A percentile compares a stretch with the other conserved stretches of the same genome.
Evolutionary conservation across 306 rosid species (phyloP).

Genomic region (cucumber (Cucumis sativus)): DNA sequence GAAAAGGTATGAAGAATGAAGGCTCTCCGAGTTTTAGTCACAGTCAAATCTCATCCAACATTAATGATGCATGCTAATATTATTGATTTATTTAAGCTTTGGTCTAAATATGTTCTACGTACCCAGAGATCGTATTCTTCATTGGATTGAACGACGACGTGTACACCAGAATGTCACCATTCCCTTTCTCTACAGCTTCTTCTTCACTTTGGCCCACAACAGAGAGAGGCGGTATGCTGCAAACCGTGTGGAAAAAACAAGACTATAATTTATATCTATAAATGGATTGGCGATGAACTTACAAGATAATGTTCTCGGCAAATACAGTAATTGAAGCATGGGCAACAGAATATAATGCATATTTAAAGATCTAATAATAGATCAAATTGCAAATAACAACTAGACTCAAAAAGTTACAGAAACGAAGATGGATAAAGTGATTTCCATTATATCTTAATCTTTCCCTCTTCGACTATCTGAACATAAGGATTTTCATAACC

Average conservation of each 20-base stretch:
- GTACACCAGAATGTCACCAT: conserved; percentile 64
- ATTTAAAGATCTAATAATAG: background rate
- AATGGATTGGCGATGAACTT: background rate
- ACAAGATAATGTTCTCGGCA: background rate
- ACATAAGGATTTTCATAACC: background rate
- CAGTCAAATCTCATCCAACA: background rate
- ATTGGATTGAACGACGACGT: conserved; percentile 86
- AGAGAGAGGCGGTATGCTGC: conserved; percentile 96
- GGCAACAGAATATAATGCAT: background rate
- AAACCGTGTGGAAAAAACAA: conserved; percentile 7
- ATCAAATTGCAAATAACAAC: background rate
- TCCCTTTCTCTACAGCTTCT: conserved; percentile 61
- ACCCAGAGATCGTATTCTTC: conserved; percentile 98
- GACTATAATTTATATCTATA: background rate
- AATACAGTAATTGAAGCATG: background rate
- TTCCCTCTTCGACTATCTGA: background rate
- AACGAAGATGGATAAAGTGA: background rate
- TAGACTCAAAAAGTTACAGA: background rate
- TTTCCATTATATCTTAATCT: background rate
- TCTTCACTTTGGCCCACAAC: conserved; percentile 94
- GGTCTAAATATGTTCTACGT: conserved; percentile 18
- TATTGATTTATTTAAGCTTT: background rate
- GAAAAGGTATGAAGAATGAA: background rate
- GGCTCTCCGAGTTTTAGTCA: background rate
- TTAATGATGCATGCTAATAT: background rate